These are phyloP conservation scores for Penicillium antarcticum DNA, from an alignment of 495 filamentous ascomycete species.

Conservation along the genomic window DNA sequence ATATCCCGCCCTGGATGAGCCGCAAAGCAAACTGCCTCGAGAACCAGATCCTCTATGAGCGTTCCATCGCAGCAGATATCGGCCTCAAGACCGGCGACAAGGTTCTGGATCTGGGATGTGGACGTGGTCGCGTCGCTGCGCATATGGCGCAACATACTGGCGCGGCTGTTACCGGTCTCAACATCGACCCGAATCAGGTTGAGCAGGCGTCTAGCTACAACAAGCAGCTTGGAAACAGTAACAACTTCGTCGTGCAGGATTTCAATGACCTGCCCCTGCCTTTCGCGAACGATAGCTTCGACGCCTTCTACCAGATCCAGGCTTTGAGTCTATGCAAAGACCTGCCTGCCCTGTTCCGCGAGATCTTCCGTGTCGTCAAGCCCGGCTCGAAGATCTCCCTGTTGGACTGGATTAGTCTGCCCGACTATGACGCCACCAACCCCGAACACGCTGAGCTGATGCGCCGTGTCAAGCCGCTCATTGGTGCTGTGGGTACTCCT, in stretches of 20 bases:
- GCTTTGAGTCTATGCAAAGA: slow-evolving; percentile 60
- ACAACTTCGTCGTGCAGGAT: slow-evolving; percentile 54
- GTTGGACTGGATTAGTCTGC: slow-evolving; percentile 59
- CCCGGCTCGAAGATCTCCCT: slow-evolving; percentile 55
- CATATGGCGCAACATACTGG: slow-evolving; percentile 57
- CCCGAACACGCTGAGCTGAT: slow-evolving; percentile 54
- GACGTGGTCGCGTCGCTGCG: slow-evolving; percentile 58
- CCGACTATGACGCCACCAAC: slow-evolving; percentile 52
- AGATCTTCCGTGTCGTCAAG: slow-evolving; percentile 55
- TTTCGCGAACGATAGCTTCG: slow-evolving; percentile 53
- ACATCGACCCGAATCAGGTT: slow-evolving; percentile 62
- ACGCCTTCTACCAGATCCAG: slow-evolving; percentile 65
- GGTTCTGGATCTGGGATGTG: slow-evolving; percentile 59
- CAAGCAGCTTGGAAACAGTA: slow-evolving; percentile 42
- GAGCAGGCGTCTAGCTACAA: slow-evolving; percentile 54
- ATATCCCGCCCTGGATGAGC: slow-evolving; percentile 62
- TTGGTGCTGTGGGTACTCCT: slow-evolving; percentile 61
- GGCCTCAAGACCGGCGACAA: slow-evolving; percentile 47
- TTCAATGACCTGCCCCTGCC: slow-evolving; percentile 59
- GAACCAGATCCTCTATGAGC: slow-evolving; percentile 59
- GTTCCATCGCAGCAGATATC: slow-evolving; percentile 52
- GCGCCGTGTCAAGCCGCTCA: slow-evolving; percentile 59
- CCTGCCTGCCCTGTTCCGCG: slow-evolving; percentile 46
- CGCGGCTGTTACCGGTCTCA: slow-evolving; percentile 55
- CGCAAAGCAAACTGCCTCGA: slow-evolving; percentile 48